phyloP scores from a whole-genome alignment of 2,329 filamentous ascomycete genomes.

The Neofusicoccum cordaticola region DNA sequence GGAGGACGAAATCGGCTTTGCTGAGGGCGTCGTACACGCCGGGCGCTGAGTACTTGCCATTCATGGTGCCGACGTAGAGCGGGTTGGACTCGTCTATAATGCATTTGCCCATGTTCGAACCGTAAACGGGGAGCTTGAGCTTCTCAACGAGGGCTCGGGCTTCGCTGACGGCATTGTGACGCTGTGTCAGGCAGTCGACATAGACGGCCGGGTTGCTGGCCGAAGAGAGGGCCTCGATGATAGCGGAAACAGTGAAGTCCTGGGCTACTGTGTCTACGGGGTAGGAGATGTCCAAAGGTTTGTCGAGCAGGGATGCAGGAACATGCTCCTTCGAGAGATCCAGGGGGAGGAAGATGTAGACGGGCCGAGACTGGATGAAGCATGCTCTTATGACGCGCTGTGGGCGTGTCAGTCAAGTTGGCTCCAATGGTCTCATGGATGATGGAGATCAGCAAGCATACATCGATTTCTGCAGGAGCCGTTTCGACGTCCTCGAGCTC shows the following conservation, averaged over 20 bases:
- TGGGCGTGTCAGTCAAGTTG: background rate
- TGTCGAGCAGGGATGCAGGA: slow-evolving; percentile 33
- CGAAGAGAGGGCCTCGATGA: slow-evolving; percentile 30
- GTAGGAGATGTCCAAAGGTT: slow-evolving; percentile 34
- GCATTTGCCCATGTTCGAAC: slow-evolving; percentile 43
- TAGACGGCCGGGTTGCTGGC: slow-evolving; percentile 39
- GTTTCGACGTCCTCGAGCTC: slow-evolving; percentile 40
- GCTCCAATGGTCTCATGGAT: background rate
- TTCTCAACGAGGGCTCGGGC: slow-evolving; percentile 32
- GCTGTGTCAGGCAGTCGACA: slow-evolving; percentile 39
- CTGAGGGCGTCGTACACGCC: slow-evolving; percentile 38
- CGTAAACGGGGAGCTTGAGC: slow-evolving; percentile 38
- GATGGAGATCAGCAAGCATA: background rate
- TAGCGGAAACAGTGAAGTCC: slow-evolving; percentile 33
- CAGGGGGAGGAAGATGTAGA: slow-evolving; percentile 46
- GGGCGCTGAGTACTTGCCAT: slow-evolving; percentile 37
- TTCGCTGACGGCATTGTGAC: slow-evolving; percentile 37
- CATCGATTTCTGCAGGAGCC: slow-evolving; percentile 43
- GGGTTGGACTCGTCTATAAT: slow-evolving; percentile 42
- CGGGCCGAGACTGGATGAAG: slow-evolving; percentile 41
- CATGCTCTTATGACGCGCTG: slow-evolving; percentile 42
- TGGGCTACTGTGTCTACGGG: slow-evolving; percentile 27
- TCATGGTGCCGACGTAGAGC: slow-evolving; percentile 42
- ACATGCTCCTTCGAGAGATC: slow-evolving; percentile 40
- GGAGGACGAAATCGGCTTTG: slow-evolving; percentile 36